These are phyloP conservation scores for Agarophyton chilense DNA, from an alignment of 23 red algal genomes.

Conservation along the genomic window DNA sequence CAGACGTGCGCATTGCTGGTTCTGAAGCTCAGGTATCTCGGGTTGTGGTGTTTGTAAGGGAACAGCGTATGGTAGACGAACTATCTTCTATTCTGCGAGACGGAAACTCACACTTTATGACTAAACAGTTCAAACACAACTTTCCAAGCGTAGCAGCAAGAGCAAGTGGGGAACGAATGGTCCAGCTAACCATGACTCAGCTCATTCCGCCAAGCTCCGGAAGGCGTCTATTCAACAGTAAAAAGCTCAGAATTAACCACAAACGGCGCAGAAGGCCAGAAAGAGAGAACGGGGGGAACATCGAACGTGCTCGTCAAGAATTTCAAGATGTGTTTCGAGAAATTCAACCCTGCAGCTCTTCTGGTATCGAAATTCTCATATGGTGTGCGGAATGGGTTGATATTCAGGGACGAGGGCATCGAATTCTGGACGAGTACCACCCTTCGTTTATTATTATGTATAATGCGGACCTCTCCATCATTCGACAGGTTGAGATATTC, in stretches of 20 bases:
- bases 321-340: slow-evolving; percentile 41
- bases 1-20: slow-evolving; percentile 26
- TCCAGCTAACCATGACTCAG: slow-evolving; percentile 67
- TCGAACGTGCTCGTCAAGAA: slow-evolving; percentile 7
- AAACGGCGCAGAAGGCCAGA: not conserved
- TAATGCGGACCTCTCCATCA: slow-evolving; percentile 69
- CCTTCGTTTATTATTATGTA: slow-evolving; percentile 92
- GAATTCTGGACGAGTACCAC: slow-evolving; percentile 63
- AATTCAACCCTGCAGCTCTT: slow-evolving; percentile 12
- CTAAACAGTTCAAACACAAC: slow-evolving; percentile 27
- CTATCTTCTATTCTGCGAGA: slow-evolving; percentile 27
- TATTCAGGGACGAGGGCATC: slow-evolving; percentile 46
- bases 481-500: slow-evolving; percentile 91
- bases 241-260: not conserved
- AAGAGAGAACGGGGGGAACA: not conserved
- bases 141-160: slow-evolving; percentile 49
- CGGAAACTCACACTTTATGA: slow-evolving; percentile 31
- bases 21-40: slow-evolving; percentile 40
- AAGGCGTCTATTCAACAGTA: not conserved
- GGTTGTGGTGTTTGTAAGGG: slow-evolving; percentile 35
- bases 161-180: slow-evolving; percentile 26
- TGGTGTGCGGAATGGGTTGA: slow-evolving; percentile 72
- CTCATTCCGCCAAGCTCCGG: not conserved
- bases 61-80: slow-evolving; percentile 51
- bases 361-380: slow-evolving; percentile 55